A percentile compares a stretch with the other conserved stretches of the same genome.
Conservation (phyloP, 345 rosid species). For the Citrus medica region DNA sequence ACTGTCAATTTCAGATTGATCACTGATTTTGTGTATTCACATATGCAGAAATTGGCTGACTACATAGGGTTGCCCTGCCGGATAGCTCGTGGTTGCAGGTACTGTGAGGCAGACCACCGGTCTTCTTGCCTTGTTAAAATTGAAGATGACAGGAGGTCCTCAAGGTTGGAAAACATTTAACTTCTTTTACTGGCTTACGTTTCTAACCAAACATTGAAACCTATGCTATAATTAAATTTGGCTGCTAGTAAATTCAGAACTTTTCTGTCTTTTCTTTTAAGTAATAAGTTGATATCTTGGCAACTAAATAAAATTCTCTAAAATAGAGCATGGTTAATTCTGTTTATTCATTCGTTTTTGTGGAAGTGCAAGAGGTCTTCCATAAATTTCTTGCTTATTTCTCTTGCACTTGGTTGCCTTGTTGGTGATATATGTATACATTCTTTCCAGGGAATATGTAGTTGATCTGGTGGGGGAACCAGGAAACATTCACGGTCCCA, state of each 20-base stretch:
- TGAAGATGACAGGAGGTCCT: constrained; percentile 59
- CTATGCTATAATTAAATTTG: neutral
- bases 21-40: constrained; percentile 13
- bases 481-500: constrained; percentile 82
- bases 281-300: neutral
- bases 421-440: constrained; percentile 7
- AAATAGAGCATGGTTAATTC: neutral
- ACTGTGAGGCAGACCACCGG: constrained; percentile 73
- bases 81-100: constrained; percentile 93
- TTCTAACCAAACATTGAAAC: neutral
- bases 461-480: constrained; percentile 95
- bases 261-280: neutral
- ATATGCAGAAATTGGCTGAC: constrained; percentile 91
- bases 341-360: neutral
- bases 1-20: neutral
- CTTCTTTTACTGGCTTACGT: neutral
- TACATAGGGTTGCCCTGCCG: constrained; percentile 93
- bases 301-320: neutral
- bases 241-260: neutral
- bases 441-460: constrained; percentile 80
- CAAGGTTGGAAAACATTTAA: constrained; percentile 45
- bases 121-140: constrained; percentile 95
- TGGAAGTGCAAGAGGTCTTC: neutral
- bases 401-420: neutral
- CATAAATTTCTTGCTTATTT: neutral